Evolutionary conservation across 371 early-diverging fungal species (phyloP), one percentile per base, ranked within the genome.

Genomic region (Rhizopus microsporus): DNA sequence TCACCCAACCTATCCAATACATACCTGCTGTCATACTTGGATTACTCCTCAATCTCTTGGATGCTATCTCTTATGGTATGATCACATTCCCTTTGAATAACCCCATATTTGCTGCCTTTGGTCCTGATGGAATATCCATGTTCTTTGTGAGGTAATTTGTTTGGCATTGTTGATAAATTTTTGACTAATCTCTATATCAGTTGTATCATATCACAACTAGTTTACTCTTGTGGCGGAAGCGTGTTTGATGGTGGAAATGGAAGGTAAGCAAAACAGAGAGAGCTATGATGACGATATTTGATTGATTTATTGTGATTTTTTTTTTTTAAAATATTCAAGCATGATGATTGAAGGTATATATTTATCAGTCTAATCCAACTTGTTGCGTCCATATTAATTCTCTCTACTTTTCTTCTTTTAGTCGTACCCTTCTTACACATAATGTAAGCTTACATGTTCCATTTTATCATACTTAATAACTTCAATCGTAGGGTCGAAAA

Each of bases 71-170:
- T 15, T 94, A 94, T 71, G 95, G 88, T 80, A 88, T 95, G 74
- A 96, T 98, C 63, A 90, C 93, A 4, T 98, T 98, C 61, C 98
- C 98, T 0, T 63, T 89, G 7, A 78, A 85, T 37, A 81, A 89
- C 16, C 81, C 90, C 0, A 83, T 87, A 12, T 93, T 93, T 68
- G 86, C 85, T 46, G 66, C 78, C 3, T 84, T 94, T 67, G 97
- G 94, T 4, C 88, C 93, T 1, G 89, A 89, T 62, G 98, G 98
- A 33, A 93, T 97, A 44, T 88, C 93, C 59, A 95, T 97, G 91
- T 97, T 92, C 64, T 85, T 88, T 78, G 85, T 89, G 30, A 91
- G 93, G 78, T 91, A 90, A 31, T 30, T 51, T 8, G 15, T 0
- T 51, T 13, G 13, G 29, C 13, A n/a, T 8, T 10, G 8, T 15